Base-by-base conservation (phyloP, 371 early-diverging fungal species). In the Mucor velutinosus region DNA sequence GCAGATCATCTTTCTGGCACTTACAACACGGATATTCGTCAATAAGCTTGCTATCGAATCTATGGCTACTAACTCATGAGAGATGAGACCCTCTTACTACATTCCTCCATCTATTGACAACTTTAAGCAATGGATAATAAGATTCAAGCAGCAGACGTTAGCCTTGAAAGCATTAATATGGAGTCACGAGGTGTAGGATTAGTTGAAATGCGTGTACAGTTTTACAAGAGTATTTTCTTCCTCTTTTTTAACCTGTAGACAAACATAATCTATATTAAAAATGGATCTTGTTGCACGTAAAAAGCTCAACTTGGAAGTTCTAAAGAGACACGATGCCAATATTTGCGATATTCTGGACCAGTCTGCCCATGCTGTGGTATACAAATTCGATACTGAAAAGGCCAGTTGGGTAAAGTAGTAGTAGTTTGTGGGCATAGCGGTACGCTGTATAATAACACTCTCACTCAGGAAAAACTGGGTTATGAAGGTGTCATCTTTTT, bases 281-380 rank as follows among this genome's bases (percentile, higher is more conserved):
- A 90, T 90, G 90, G 88, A 90, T 64, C 77, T 75, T 63, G 72
- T 76, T 51, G 87, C 86, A 64, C 83, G 88, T 60, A 82, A 83
- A 70, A 85, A 85, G 25, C 80, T 89, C 47, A 94, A 94, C 75
- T 80, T 93, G 58, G 84, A 78, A 45, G 93, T 92, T 23, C 77
- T 94, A 17, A 83, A 84, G 68, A 85, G 91, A 27, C 90, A 93
- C 66, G 94, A 94, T 70, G 74, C 87, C 7, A 73, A 76, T 41
- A 90, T 91, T 47, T 70, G 79, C 33, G 86, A 84, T 61, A 91
- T 94, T 57, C 66, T 91, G 59, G 92, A 93, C 74, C 86, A 83
- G 35, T 87, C 92, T 12, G 84, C 88, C 39, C 89, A 93, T 75
- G 91, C 90, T 32, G 92, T 91, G 25, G 88, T 93, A n/a, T 94